These are phyloP conservation scores for Ananas comosus DNA, from an alignment of 176 grass and related monocot species.

Conservation along the genomic window DNA sequence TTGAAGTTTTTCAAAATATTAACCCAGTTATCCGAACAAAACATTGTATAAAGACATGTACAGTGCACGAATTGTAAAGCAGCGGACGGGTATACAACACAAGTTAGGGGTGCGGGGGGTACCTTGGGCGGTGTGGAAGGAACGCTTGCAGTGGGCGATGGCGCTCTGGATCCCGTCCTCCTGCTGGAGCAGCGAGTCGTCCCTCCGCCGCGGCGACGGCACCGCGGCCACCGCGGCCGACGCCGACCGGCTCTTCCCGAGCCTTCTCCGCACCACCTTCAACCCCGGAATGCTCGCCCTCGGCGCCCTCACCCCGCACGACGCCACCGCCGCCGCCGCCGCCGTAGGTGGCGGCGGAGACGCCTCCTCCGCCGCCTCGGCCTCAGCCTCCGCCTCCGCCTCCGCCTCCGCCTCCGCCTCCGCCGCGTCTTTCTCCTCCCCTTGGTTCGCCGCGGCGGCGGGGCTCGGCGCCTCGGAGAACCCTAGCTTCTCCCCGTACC, in stretches of 20 bases:
- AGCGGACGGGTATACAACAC: no score
- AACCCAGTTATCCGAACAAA: no score
- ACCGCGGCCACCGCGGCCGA: conserved; percentile 53
- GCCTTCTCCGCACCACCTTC: conserved; percentile 68
- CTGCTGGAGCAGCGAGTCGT: conserved; percentile 19
- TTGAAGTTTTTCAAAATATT: no score
- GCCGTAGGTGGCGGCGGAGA: not conserved
- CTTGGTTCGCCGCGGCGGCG: conserved; percentile 16
- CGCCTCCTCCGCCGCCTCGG: conserved; percentile 10
- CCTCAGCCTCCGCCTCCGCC: conserved; percentile 11
- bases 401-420: conserved; percentile 15
- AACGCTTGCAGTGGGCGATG: conserved; percentile 26
- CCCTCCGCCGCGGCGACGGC: conserved; percentile 14
- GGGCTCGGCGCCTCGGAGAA: conserved; percentile 17
- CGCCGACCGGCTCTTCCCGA: conserved; percentile 89
- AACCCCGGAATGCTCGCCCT: conserved; percentile 62
- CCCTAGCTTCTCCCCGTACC: conserved; percentile 55
- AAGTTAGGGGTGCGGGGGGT: no score
- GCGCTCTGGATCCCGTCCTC: conserved; percentile 24
- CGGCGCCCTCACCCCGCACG: conserved; percentile 55
- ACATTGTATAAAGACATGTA: no score
- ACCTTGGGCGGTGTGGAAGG: conserved; percentile 12
- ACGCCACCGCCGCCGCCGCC: conserved; percentile 15
- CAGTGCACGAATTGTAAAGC: no score
- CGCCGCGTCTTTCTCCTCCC: conserved; percentile 42